A percentile compares a stretch with the other conserved stretches of the same genome.
Conservation (phyloP, 768 basidiomycete species). For the Sarcodon sp. region DNA sequence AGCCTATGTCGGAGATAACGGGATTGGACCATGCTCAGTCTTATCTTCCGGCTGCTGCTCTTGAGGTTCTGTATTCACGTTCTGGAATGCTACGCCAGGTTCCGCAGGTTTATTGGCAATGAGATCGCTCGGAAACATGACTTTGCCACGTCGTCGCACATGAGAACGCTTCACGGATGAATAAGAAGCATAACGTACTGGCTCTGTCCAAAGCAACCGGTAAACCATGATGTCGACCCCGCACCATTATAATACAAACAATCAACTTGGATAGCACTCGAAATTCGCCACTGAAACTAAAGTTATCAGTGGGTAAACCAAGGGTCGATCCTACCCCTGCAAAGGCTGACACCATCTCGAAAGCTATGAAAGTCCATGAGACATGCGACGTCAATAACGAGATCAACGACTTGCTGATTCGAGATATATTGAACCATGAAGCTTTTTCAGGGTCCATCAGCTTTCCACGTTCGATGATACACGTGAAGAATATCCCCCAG, state of each 20-base stretch:
- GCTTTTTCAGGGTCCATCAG: constrained; percentile 40
- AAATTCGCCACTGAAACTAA: constrained; percentile 50
- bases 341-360: constrained; percentile 58
- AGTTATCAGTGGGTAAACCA: constrained; percentile 47
- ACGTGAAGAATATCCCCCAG: constrained; percentile 56
- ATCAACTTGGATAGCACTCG: constrained; percentile 59
- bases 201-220: constrained; percentile 60
- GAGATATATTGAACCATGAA: constrained; percentile 47
- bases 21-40: no score
- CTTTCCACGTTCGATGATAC: constrained; percentile 54
- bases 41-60: no score
- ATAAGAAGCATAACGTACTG: constrained; percentile 42
- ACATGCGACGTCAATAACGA: not conserved
- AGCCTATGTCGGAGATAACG: no score
- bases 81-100: not conserved
- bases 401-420: constrained; percentile 14
- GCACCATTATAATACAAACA: constrained; percentile 64
- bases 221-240: constrained; percentile 60
- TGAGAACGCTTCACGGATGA: constrained; percentile 43
- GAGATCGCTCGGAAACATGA: not conserved
- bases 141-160: constrained; percentile 38
- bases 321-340: constrained; percentile 60
- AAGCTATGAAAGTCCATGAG: constrained; percentile 17
- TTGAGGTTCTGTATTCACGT: no score
- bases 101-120: not conserved